Base-by-base conservation (phyloP, 2,329 filamentous ascomycete species). In the Colletotrichum kahawae region DNA sequence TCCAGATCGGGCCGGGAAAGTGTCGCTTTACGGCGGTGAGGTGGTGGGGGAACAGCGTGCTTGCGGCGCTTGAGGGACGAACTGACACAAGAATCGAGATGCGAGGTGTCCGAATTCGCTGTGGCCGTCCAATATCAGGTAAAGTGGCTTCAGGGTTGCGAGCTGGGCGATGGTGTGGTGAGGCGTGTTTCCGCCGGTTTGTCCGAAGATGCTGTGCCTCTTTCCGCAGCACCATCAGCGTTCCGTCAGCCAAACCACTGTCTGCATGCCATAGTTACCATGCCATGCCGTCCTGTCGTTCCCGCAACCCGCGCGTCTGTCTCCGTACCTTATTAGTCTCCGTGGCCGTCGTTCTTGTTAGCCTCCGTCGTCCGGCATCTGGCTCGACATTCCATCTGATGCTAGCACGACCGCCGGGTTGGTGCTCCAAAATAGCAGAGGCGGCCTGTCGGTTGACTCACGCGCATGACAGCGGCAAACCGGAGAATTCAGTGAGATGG, bases 381-480 rank as follows among this genome's bases (percentile, higher is more conserved):
- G 69, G 56, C 34, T 54, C 31, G 70, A 68, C 48, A 51, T 60
- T 64, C 48, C 73, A 48, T 73, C 73, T 60, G 69, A 75, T 64
- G 34, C 57, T 59, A 31, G 56, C 18, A 31, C 51, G 64, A 64
- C 29, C 48, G 69, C 18, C 43, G 21, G 34, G 34, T 48, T 62
- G 18, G 27, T 38, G 34, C 64, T 73, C 48, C 29, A 51, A 68
- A 75, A 73, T 59, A 73, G 48, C 18, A 67, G 31, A 54, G n/a
- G 21, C 18, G 31, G 24, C 43, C 34, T n/a, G 63, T 73, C 56
- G 14, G 51, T 75, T 68, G 70, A 73, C 73, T 73, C 73, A 59
- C 38, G 73, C 73, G 64, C 69, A 75, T 73, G 73, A 73, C 63
- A 60, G 69, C 64, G 31, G 48, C 18, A 62, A 71, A 62, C 60